Evolutionary conservation across 306 rosid genomes (phyloP).

Genomic region (Quercus ilex): DNA sequence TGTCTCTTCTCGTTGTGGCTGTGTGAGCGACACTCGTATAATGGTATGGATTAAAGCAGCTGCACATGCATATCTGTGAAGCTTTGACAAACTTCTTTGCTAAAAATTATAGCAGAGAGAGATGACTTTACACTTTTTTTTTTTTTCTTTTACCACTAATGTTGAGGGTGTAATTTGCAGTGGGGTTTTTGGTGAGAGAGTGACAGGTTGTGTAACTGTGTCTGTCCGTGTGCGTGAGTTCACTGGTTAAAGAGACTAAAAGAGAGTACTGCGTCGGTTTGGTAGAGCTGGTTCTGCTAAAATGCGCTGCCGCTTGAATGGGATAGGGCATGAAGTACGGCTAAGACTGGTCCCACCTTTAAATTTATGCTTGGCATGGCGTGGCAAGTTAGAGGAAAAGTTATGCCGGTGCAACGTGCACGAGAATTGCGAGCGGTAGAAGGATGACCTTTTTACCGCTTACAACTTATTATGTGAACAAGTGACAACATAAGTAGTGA

Average conservation of each 20-base stretch:
- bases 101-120: neutral
- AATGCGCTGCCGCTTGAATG: slow-evolving; percentile 18
- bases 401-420: no score
- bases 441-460: no score
- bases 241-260: neutral
- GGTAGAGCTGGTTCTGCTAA: neutral
- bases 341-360: neutral
- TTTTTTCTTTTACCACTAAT: neutral
- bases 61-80: no score
- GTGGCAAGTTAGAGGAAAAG: neutral
- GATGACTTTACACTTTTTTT: neutral
- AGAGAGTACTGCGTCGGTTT: neutral
- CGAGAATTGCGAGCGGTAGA: no score
- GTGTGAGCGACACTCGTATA: neutral
- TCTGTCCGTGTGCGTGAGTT: no score
- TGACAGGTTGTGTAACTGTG: neutral
- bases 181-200: neutral
- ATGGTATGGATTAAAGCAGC: no score
- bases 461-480: no score
- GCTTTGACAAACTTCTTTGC: no score
- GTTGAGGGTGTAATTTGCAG: neutral
- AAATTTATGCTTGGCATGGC: neutral
- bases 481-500: no score
- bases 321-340: neutral
- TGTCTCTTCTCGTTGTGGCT: neutral